Evolutionary conservation across 108 stramenopile species (phyloP).

Genomic region (Bacterosira constricta): DNA sequence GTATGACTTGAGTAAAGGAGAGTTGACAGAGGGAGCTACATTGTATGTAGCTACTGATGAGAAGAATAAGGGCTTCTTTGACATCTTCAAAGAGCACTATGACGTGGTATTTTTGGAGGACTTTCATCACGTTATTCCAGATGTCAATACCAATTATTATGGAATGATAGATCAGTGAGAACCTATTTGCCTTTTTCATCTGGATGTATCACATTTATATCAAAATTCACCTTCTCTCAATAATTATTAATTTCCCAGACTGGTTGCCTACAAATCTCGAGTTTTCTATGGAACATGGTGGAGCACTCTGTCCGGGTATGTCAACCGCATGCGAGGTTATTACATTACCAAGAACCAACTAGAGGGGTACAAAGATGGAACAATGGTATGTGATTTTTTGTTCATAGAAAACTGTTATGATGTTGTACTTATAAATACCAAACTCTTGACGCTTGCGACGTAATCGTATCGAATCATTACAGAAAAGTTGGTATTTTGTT

Average conservation of each 20-base stretch:
- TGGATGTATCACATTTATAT: no score
- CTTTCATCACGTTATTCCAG: slow-evolving; percentile 61
- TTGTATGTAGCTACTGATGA: slow-evolving; percentile 61
- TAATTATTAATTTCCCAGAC: no score
- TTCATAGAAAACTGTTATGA: no score
- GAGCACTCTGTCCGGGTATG: slow-evolving; percentile 56
- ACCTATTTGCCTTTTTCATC: no score
- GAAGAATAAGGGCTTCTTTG: slow-evolving; percentile 63
- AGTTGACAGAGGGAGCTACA: slow-evolving; percentile 55
- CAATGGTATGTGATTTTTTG: no score
- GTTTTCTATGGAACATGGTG: slow-evolving; percentile 62
- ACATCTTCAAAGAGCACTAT: slow-evolving; percentile 50
- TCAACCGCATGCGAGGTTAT: slow-evolving; percentile 61
- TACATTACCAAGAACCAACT: slow-evolving; percentile 52
- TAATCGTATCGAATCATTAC: no score
- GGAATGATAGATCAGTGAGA: slow-evolving; percentile 74
- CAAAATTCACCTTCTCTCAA: no score
- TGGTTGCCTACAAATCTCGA: slow-evolving; percentile 47
- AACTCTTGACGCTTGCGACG: no score
- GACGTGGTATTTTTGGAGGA: slow-evolving; percentile 53
- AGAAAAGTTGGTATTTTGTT: slow-evolving; percentile 55
- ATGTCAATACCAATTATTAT: slow-evolving; percentile 74
- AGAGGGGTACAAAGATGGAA: slow-evolving; percentile 58
- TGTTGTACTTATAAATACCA: no score
- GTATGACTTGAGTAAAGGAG: slow-evolving; percentile 45